A percentile compares a stretch with the other conserved stretches of the same genome.
Evolutionary conservation across 2,329 filamentous ascomycete species (phyloP).

Genomic region (Colletotrichum magnum): DNA sequence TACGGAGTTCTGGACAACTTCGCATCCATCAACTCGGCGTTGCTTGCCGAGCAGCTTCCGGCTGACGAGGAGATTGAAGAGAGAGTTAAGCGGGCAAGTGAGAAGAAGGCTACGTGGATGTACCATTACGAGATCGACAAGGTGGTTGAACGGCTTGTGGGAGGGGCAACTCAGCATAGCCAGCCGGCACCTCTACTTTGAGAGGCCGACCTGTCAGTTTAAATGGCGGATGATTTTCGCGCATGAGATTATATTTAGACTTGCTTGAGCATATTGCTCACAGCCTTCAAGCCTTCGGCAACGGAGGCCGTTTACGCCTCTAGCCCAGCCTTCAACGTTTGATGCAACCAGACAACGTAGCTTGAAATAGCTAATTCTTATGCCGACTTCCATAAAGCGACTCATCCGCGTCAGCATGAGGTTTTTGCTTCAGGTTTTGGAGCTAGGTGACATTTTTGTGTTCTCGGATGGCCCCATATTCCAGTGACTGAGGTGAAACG

Average conservation of each 20-base stretch:
- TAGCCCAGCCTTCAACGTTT: no score
- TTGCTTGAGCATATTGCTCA: no score
- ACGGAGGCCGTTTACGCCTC: no score
- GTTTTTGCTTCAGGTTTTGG: no score
- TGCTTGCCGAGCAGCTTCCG: constrained; percentile 40
- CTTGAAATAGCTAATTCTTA: no score
- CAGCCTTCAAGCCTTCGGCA: no score
- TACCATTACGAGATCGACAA: constrained; percentile 46
- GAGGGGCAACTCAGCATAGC: neutral
- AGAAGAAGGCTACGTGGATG: constrained; percentile 46
- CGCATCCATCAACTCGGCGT: constrained; percentile 36
- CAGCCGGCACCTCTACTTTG: constrained; percentile 20
- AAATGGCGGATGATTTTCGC: neutral
- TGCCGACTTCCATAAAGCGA: no score
- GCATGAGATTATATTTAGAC: constrained; percentile 2
- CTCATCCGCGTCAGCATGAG: no score
- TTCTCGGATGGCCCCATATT: no score
- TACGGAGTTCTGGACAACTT: constrained; percentile 47
- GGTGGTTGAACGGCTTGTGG: constrained; percentile 17
- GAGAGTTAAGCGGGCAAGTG: constrained; percentile 41
- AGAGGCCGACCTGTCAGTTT: neutral
- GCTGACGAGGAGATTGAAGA: constrained; percentile 46
- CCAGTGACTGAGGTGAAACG: no score
- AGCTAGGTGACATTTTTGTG: no score
- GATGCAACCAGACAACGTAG: no score